phyloP scores from a whole-genome alignment of 805 yeast genomes.

The Myxozyma neglecta region DNA sequence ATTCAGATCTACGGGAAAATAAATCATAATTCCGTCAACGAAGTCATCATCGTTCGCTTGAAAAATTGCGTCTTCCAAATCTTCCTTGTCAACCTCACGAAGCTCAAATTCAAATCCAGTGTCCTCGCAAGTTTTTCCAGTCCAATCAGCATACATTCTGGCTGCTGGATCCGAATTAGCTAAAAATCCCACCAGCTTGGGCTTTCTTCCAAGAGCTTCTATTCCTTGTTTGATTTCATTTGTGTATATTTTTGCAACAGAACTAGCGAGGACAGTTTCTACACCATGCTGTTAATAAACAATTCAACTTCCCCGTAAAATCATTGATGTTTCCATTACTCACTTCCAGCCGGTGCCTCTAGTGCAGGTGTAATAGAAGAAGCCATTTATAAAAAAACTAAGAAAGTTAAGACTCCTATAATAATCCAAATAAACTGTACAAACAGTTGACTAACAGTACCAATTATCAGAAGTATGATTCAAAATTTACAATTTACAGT shows the following conservation, averaged over 20 bases:
- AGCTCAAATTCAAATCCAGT: conserved; percentile 85
- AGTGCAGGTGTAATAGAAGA: neutral
- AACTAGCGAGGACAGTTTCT: conserved; percentile 58
- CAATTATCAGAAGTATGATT: too few relatives aligned
- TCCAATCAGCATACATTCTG: conserved; percentile 92
- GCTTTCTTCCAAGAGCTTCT: conserved; percentile 53
- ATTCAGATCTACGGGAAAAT: conserved; percentile 99
- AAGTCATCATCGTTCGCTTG: conserved; percentile 74
- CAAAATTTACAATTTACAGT: neutral
- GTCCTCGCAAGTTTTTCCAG: conserved; percentile 82
- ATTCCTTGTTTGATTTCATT: conserved; percentile 69
- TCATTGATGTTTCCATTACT: neutral
- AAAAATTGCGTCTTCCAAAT: conserved; percentile 77
- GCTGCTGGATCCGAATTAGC: conserved; percentile 97
- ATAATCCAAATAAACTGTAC: neutral
- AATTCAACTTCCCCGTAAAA: neutral
- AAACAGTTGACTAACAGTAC: neutral
- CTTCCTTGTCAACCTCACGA: conserved; percentile 71
- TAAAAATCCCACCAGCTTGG: conserved; percentile 83
- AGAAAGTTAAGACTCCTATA: neutral
- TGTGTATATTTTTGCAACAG: conserved; percentile 77
- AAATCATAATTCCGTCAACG: conserved; percentile 92
- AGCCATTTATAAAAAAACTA: neutral
- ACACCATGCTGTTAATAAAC: neutral
- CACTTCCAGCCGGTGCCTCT: conserved; percentile 13